Base-by-base conservation (phyloP, 164 flowering plant species). In the Saururus chinensis region DNA sequence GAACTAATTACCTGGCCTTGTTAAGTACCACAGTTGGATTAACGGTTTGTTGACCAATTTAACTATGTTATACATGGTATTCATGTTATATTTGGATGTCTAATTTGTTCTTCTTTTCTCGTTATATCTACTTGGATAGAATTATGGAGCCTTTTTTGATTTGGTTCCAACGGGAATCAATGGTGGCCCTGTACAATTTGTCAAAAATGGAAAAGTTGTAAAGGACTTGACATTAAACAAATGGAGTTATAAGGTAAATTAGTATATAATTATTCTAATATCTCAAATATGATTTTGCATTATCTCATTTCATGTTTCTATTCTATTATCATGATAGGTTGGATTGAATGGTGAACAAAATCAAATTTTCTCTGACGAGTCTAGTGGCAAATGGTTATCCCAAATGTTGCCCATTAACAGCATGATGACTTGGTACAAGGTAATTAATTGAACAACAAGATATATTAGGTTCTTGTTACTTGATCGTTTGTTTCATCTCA, bases 11-110 rank as follows among this genome's bases (percentile, higher is more conserved):
- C 24, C 76, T 89, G 2, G 4, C 82, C 0, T 40, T 89, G 37
- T 82, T 89, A 0, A 87, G 88, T 67, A 80, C 70, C 0, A 77
- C 86, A 0, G 79, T 87, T 57, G 90, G 95, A 6, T 59, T 81
- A 0, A 53, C 62, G 82, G 90, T 84, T 74, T 2, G 25, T 53
- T 54, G 9, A 12, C 4, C 14, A 0, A 17, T 25, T 55, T 30
- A 11, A 4, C 19, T 26, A 21, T 0, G 40, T 42, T 14, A 12
- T 10, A 10, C 12, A 42, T 4, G 40, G 5, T 53, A 30, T 37
- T 7, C 19, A 17, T 19, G 35, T 19, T 9, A 13, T 1, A 40
- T 30, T 10, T 40, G 10, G 19, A 20, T 40, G 20, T 17, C 1
- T 0, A 1, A 22, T 55, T 53, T 42, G 12, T 42, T 42, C 12